Conservation (phyloP, 495 filamentous ascomycete species). For the Melanomma pulvis-pyrius region DNA sequence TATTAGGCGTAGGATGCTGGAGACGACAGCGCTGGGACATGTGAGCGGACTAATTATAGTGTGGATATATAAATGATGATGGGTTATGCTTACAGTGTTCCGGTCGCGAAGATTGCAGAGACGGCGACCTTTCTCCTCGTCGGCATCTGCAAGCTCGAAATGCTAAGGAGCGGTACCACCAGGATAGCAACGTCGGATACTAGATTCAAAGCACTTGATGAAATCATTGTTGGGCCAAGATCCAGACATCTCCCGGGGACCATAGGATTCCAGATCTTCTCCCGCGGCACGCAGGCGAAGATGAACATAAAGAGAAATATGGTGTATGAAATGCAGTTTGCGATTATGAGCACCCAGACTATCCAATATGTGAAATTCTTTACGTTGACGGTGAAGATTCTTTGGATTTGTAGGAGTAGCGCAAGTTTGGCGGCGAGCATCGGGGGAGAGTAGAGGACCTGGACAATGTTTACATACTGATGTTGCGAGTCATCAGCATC, state of each 20-base stretch:
- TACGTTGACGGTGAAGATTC: conserved; percentile 32
- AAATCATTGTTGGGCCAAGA: background rate
- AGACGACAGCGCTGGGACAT: background rate
- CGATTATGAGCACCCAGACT: conserved; percentile 22
- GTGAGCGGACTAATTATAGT: background rate
- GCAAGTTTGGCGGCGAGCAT: conserved; percentile 21
- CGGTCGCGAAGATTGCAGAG: conserved; percentile 17
- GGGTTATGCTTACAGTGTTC: conserved; percentile 13
- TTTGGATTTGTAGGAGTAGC: conserved; percentile 16
- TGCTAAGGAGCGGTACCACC: conserved; percentile 4
- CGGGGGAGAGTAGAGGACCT: conserved; percentile 22
- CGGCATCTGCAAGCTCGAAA: conserved; percentile 18
- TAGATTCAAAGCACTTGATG: conserved; percentile 4
- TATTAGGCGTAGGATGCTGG: conserved; percentile 6
- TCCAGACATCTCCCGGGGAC: conserved; percentile 8
- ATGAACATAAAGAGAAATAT: conserved; percentile 24
- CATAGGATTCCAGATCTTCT: conserved; percentile 17
- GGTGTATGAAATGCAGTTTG: conserved; percentile 22
- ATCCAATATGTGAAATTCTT: conserved; percentile 28
- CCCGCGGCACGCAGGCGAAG: conserved; percentile 17
- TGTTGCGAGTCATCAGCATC: background rate
- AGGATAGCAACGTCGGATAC: conserved; percentile 17
- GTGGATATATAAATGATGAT: background rate
- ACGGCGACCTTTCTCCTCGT: conserved; percentile 15
- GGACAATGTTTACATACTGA: conserved; percentile 29